Conservation (phyloP, 768 basidiomycete genomes). For the Boletellus ananas region DNA sequence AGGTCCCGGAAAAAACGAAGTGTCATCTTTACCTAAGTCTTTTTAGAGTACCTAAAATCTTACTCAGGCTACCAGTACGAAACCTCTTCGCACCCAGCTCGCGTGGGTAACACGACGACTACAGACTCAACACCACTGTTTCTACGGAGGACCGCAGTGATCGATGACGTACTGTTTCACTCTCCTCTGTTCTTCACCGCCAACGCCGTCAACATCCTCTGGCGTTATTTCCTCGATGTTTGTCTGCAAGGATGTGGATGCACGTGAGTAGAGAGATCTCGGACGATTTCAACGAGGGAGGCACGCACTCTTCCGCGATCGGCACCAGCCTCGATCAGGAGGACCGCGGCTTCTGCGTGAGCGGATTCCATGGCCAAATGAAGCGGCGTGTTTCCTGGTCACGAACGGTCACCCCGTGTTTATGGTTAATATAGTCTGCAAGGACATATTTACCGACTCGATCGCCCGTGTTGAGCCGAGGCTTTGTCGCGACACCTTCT, state of each 20-base stretch:
- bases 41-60: not conserved
- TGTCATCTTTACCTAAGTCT: not conserved
- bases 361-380: conserved; percentile 98
- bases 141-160: conserved; percentile 50
- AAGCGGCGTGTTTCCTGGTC: conserved; percentile 86
- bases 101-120: not conserved
- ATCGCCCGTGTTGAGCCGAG: conserved; percentile 83
- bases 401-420: conserved; percentile 3
- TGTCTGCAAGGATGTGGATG: conserved; percentile 40
- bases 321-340: conserved; percentile 92
- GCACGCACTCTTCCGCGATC: conserved; percentile 79
- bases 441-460: conserved; percentile 53
- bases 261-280: conserved; percentile 1
- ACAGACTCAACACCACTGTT: not conserved
- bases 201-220: conserved; percentile 86
- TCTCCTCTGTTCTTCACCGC: conserved; percentile 79
- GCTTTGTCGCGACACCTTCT: conserved; percentile 59
- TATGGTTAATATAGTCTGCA: not conserved
- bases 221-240: conserved; percentile 85
- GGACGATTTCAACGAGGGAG: not conserved
- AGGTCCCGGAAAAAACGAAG: conserved; percentile 1
- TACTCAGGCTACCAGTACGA: too few species aligned
- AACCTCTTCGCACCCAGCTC: too few species aligned
- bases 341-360: conserved; percentile 85
- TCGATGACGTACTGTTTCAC: conserved; percentile 75